These are phyloP conservation scores for Colletotrichum orchidophilum DNA, from an alignment of 2,329 filamentous ascomycete genomes.

Conservation along the genomic window DNA sequence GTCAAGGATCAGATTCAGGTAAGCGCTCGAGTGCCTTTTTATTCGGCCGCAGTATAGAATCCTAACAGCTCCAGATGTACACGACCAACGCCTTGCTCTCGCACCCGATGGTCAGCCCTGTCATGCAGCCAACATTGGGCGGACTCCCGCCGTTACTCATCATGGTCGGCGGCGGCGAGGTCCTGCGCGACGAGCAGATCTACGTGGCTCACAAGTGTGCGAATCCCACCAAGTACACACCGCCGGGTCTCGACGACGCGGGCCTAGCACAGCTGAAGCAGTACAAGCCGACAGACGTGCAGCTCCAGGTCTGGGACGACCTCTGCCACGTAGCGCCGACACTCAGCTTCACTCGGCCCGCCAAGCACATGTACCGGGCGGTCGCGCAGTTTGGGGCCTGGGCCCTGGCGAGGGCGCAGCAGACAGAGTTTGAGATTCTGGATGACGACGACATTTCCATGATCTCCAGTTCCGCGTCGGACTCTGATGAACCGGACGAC, in stretches of 20 bases:
- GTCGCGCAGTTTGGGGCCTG: constrained; percentile 94
- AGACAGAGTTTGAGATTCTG: constrained; percentile 80
- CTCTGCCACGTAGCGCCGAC: constrained; percentile 93
- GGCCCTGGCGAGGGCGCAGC: constrained; percentile 85
- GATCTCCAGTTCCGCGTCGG: constrained; percentile 69
- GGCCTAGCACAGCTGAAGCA: constrained; percentile 68
- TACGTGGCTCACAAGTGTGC: constrained; percentile 96
- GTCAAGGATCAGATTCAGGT: constrained; percentile 95
- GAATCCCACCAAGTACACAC: constrained; percentile 80
- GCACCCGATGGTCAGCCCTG: constrained; percentile 90
- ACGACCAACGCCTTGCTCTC: constrained; percentile 85
- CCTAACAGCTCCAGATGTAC: constrained; percentile 61
- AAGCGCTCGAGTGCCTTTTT: constrained; percentile 25
- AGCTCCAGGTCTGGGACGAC: constrained; percentile 96
- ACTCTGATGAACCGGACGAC: constrained; percentile 44
- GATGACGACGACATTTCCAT: constrained; percentile 82
- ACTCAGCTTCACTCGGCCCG: constrained; percentile 94
- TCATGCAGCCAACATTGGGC: constrained; percentile 87
- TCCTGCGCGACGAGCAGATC: constrained; percentile 92
- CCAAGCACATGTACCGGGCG: constrained; percentile 94
- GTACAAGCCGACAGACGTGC: constrained; percentile 88
- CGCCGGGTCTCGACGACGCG: constrained; percentile 71
- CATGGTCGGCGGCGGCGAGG: constrained; percentile 86
- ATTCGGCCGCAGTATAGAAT: no score
- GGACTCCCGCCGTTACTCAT: constrained; percentile 89